Percentiles rank a stretch among this genome's conserved stretches.
Evolutionary conservation across 2,329 filamentous ascomycete species (phyloP).

Genomic region (Colletotrichum cordylinicola): DNA sequence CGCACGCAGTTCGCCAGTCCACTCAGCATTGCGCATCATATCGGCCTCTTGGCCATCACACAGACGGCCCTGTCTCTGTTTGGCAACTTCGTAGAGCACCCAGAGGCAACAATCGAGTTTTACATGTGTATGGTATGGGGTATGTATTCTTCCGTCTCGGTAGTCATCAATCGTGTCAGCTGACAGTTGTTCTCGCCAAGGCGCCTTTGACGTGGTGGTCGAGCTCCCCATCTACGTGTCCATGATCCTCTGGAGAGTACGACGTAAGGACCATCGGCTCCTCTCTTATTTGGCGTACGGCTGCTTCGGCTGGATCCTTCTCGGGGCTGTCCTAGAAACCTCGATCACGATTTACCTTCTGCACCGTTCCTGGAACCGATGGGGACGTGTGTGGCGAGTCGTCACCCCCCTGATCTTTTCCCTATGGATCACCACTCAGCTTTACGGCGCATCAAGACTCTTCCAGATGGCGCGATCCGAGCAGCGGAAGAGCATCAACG

Average conservation of each 20-base stretch:
- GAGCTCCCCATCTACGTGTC: constrained; percentile 18
- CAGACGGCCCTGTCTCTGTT: constrained; percentile 20
- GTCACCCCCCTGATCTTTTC: constrained; percentile 18
- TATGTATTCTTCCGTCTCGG: neutral
- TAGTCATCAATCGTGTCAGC: neutral
- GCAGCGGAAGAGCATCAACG: neutral
- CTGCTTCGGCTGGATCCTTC: constrained; percentile 5
- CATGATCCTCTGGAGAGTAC: constrained; percentile 20
- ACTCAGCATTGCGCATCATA: constrained; percentile 22
- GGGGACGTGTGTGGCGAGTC: constrained; percentile 14
- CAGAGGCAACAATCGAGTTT: constrained; percentile 16
- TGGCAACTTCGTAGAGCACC: constrained; percentile 2
- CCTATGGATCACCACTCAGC: constrained; percentile 20
- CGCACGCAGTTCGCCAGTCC: constrained; percentile 22
- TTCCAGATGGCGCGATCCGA: constrained; percentile 12
- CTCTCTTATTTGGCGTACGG: constrained; percentile 1
- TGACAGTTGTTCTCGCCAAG: neutral
- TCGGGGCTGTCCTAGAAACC: constrained; percentile 1
- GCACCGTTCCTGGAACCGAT: constrained; percentile 19
- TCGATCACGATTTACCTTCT: constrained; percentile 19
- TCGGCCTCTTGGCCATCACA: constrained; percentile 19
- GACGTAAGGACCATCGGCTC: neutral
- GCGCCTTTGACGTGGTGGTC: constrained; percentile 12
- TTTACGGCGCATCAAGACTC: constrained; percentile 18
- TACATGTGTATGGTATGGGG: constrained; percentile 24